Conservation (phyloP, 768 basidiomycete species). For the Sarcodon aspratus region DNA sequence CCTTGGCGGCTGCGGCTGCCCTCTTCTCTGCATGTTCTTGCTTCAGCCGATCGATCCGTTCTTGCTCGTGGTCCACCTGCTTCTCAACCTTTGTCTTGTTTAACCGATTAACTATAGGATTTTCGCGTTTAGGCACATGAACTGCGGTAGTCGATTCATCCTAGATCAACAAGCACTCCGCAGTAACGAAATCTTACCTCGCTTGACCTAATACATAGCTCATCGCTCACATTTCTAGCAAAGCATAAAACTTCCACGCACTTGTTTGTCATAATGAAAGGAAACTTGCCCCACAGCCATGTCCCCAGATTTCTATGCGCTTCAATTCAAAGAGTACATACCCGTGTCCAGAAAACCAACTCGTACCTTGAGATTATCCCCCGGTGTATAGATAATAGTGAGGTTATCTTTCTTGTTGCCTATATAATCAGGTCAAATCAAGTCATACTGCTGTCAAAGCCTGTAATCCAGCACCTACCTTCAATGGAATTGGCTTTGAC, state of each 20-base stretch:
- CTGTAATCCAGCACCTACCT: constrained; percentile 31
- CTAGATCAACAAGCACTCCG: too few species aligned
- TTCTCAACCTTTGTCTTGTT: constrained; percentile 87
- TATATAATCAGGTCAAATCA: constrained; percentile 18
- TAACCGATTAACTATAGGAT: constrained; percentile 81
- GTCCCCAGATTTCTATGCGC: constrained; percentile 82
- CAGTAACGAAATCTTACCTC: constrained; percentile 32
- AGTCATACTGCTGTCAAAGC: not conserved
- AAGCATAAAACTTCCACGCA: constrained; percentile 18
- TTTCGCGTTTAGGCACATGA: constrained; percentile 72
- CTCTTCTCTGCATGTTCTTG: constrained; percentile 56
- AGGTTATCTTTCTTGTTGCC: constrained; percentile 95
- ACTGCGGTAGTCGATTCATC: constrained; percentile 28
- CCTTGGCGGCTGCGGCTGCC: constrained; percentile 56
- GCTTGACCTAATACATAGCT: constrained; percentile 49
- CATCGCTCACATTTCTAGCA: not conserved
- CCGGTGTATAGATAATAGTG: constrained; percentile 91
- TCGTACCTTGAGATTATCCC: constrained; percentile 79
- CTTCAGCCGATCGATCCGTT: constrained; percentile 73
- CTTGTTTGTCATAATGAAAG: constrained; percentile 85
- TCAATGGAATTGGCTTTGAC: constrained; percentile 98
- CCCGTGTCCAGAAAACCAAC: too few species aligned
- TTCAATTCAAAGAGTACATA: not conserved
- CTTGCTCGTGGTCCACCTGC: constrained; percentile 85
- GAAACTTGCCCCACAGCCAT: constrained; percentile 97